A percentile compares a stretch with the other conserved stretches of the same genome.
phyloP scores from a whole-genome alignment of 2,329 filamentous ascomycete species.

The Dryadomyces quercus-mongolicae region DNA sequence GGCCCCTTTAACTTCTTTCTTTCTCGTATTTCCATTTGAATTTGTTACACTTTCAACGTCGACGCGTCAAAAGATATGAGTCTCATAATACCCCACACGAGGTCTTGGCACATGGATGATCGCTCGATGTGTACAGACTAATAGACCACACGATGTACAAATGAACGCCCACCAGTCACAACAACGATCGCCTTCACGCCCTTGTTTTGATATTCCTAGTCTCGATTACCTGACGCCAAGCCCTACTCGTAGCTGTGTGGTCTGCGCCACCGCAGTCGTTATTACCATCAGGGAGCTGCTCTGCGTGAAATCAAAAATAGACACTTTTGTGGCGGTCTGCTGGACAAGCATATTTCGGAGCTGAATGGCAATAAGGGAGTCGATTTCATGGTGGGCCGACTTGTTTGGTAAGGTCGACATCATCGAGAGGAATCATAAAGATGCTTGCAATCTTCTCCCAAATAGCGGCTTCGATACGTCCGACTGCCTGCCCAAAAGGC shows the following conservation, averaged over 20 bases:
- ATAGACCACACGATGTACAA: too few species aligned
- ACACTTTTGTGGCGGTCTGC: slow-evolving; percentile 19
- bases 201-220: too few species aligned
- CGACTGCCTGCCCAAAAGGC: background rate
- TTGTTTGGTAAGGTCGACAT: slow-evolving; percentile 18
- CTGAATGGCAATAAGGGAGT: slow-evolving; percentile 29
- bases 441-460: slow-evolving; percentile 19
- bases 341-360: slow-evolving; percentile 26
- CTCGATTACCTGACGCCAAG: too few species aligned
- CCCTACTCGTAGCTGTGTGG: too few species aligned
- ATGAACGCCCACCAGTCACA: too few species aligned
- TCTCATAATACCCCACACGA: background rate
- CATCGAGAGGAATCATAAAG: slow-evolving; percentile 18
- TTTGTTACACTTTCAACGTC: too few species aligned
- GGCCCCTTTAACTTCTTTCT: too few species aligned
- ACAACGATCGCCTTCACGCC: too few species aligned
- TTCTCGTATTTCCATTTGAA: too few species aligned
- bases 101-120: background rate
- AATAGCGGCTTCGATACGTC: slow-evolving; percentile 15
- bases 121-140: too few species aligned
- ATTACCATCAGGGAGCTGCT: background rate
- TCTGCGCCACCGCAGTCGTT: background rate
- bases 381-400: slow-evolving; percentile 22
- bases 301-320: slow-evolving; percentile 24
- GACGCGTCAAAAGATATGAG: background rate